Evolutionary conservation across 108 stramenopile species (phyloP).

Genomic region (Skeletonema tropicum): DNA sequence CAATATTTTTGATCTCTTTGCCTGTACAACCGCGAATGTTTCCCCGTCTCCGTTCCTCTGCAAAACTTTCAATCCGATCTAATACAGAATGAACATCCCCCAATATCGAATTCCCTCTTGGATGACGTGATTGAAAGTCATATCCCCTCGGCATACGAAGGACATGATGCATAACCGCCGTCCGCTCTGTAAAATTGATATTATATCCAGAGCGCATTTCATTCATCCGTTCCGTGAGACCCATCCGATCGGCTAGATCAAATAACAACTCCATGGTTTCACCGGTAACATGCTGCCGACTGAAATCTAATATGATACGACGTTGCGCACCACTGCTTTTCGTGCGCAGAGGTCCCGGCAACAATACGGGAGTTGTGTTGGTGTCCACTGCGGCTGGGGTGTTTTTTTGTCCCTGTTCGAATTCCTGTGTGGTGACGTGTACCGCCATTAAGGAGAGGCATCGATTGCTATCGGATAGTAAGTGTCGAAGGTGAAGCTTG

Average conservation of each 20-base stretch:
- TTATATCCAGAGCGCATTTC: constrained; percentile 71
- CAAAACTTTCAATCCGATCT: constrained; percentile 72
- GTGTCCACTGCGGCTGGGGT: neutral
- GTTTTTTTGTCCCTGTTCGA: constrained; percentile 21
- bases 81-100: constrained; percentile 75
- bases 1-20: constrained; percentile 78
- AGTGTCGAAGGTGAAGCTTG: constrained; percentile 79
- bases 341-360: neutral
- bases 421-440: constrained; percentile 44
- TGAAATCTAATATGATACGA: constrained; percentile 93
- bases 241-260: constrained; percentile 88
- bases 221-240: constrained; percentile 76
- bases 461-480: constrained; percentile 76
- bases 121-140: constrained; percentile 16
- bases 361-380: neutral
- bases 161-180: constrained; percentile 78
- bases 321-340: constrained; percentile 32
- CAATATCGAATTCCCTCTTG: constrained; percentile 74
- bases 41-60: constrained; percentile 77
- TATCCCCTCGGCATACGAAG: constrained; percentile 75
- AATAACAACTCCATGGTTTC: constrained; percentile 94
- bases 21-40: constrained; percentile 82
- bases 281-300: constrained; percentile 93
- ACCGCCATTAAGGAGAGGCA: constrained; percentile 77
- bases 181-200: constrained; percentile 79